Evolutionary conservation across 352 stramenopile genomes (phyloP), one percentile per base, ranked within the genome.

Genomic region (Phytophthora brassicae): DNA sequence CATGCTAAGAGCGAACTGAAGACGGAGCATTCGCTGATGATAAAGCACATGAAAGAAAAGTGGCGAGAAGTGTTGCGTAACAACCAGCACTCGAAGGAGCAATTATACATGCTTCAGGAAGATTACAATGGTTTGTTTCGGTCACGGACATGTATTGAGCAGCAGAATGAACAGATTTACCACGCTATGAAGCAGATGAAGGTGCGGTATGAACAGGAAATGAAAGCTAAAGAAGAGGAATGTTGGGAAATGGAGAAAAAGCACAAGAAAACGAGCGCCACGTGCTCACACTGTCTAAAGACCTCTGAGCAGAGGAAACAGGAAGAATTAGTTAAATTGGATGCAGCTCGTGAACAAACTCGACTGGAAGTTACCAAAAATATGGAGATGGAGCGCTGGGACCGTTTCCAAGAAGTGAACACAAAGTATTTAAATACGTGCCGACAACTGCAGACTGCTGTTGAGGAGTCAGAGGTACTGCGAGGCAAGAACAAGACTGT

Each of bases 121-220:
- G 82, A 90, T 53, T 92, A 89, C 59, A 70, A 75, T n/a, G 80
- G 74, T 1, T 66, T 89, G 13, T 92, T 77, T 20, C 79, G 69
- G 4, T 79, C 72, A 26, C 74, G 80, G 14, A 39, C 58, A 2
- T 56, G 55, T 22, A 53, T 84, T 4, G 48, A 74, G 14, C 68
- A 79, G 46, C 75, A 88, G 55, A 84, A 82, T 48, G 64, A 84
- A 9, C 69, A 69, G 20, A 56, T 89, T 28, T 68, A 70, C 46
- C 60, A 84, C 60, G 64, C 58, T 16, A 68, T 88, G 57, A 65
- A 69, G 19, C 56, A 79, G 42, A 67, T 86, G 56, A 88, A 82
- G 57, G 16, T 42, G 17, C 65, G 68, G 3, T 70, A 88, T 42
- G 77, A 87, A 19, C 67, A 79, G 17, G 47, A 36, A 6, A 42